These are phyloP conservation scores for Cardamine resedifolia DNA, from an alignment of 345 rosid genomes.

Conservation along the genomic window DNA sequence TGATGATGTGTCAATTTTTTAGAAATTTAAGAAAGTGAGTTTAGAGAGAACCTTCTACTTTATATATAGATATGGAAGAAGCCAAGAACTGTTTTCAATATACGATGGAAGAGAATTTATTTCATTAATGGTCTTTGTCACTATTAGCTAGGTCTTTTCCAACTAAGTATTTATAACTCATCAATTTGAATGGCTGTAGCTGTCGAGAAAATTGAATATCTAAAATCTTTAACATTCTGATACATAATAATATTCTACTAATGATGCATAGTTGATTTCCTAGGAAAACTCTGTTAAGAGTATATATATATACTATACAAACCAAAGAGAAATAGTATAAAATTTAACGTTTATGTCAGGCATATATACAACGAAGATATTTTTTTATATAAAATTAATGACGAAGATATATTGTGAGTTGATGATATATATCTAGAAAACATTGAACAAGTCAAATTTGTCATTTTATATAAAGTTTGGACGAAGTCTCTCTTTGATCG, in stretches of 20 bases:
- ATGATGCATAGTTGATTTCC: not conserved
- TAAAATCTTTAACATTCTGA: not conserved
- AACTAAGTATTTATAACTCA: not conserved
- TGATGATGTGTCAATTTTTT: no score
- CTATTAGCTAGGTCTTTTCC: slow-evolving; percentile 13
- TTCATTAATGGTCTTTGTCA: not conserved
- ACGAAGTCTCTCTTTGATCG: not conserved
- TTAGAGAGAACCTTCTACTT: no score
- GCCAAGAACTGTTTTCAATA: not conserved
- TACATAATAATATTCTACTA: not conserved
- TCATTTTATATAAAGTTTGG: no score
- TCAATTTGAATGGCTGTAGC: not conserved
- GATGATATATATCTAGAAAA: no score
- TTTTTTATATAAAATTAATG: no score
- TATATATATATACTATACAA: no score
- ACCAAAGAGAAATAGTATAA: no score
- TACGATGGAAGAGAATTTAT: not conserved
- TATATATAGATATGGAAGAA: slow-evolving; percentile 1
- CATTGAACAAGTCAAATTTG: no score
- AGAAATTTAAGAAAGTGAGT: no score
- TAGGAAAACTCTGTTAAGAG: not conserved
- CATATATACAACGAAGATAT: no score
- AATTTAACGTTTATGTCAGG: no score
- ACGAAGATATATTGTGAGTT: no score
- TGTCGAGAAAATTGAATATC: not conserved